phyloP scores from a whole-genome alignment of 441 rosid genomes.

The Gossypium davidsonii region DNA sequence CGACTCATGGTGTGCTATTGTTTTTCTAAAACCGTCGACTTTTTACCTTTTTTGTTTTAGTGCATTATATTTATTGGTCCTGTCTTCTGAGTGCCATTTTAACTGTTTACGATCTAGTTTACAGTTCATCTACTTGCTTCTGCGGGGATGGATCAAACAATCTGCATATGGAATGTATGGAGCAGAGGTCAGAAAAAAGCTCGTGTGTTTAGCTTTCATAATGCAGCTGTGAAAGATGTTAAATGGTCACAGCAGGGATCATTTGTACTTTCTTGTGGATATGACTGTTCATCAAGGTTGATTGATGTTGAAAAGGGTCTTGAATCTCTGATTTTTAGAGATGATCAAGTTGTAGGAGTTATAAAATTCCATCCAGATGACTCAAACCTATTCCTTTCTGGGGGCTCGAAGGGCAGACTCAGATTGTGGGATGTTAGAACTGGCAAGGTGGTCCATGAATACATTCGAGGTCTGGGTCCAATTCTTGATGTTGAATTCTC shows the following conservation, averaged over 20 bases:
- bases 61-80: not conserved
- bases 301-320: constrained; percentile 67
- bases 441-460: constrained; percentile 50
- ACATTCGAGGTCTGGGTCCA: constrained; percentile 50
- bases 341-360: constrained; percentile 63
- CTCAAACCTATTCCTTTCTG: constrained; percentile 65
- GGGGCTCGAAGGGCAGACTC: constrained; percentile 67
- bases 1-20: constrained; percentile 51
- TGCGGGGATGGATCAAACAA: constrained; percentile 65
- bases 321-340: constrained; percentile 51
- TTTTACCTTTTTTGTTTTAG: not conserved
- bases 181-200: constrained; percentile 53
- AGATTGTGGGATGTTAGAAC: constrained; percentile 74
- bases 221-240: constrained; percentile 68
- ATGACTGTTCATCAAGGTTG: constrained; percentile 59
- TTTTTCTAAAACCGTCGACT: not conserved
- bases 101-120: constrained; percentile 14
- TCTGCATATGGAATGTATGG: constrained; percentile 79
- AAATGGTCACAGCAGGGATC: constrained; percentile 57
- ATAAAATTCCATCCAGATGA: constrained; percentile 60
- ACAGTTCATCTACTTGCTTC: constrained; percentile 91
- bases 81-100: not conserved
- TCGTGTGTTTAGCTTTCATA: constrained; percentile 44
- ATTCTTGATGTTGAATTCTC: constrained; percentile 79
- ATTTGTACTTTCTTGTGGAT: constrained; percentile 71